Evolutionary conservation across 805 yeast genomes (phyloP).

Genomic region (Saccharomyces jurei): DNA sequence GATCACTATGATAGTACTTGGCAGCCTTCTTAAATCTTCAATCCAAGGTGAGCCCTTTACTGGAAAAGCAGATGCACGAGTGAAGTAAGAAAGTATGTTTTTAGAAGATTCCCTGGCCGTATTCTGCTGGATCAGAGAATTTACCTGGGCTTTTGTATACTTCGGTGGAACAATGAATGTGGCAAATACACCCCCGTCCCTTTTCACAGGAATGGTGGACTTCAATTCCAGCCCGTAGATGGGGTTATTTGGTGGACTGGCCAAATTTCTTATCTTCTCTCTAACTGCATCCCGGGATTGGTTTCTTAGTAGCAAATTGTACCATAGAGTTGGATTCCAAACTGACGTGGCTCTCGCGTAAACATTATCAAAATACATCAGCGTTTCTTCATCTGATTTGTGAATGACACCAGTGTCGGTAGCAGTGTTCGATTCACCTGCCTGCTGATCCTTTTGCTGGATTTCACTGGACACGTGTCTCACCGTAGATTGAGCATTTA

Average conservation of each 20-base stretch:
- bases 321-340: conserved; percentile 41
- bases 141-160: conserved; percentile 43
- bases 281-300: conserved; percentile 35
- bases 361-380: conserved; percentile 50
- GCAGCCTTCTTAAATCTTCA: conserved; percentile 78
- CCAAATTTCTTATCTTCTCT: conserved; percentile 33
- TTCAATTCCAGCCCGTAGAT: conserved; percentile 41
- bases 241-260: conserved; percentile 32
- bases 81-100: conserved; percentile 35
- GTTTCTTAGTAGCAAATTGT: conserved; percentile 32
- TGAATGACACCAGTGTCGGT: conserved; percentile 51
- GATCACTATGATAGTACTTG: conserved; percentile 55
- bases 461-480: conserved; percentile 35
- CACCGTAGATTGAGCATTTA: conserved; percentile 1
- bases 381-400: conserved; percentile 40
- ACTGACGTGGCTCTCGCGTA: conserved; percentile 39
- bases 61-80: conserved; percentile 50
- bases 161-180: conserved; percentile 56
- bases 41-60: conserved; percentile 95
- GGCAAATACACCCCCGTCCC: conserved; percentile 94
- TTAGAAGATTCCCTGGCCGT: conserved; percentile 33
- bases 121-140: conserved; percentile 42
- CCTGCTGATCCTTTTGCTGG: conserved; percentile 37
- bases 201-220: conserved; percentile 56
- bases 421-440: conserved; percentile 49